Conservation (phyloP, 2,329 filamentous ascomycete genomes). For the Scopulariopsis brevicaulis region DNA sequence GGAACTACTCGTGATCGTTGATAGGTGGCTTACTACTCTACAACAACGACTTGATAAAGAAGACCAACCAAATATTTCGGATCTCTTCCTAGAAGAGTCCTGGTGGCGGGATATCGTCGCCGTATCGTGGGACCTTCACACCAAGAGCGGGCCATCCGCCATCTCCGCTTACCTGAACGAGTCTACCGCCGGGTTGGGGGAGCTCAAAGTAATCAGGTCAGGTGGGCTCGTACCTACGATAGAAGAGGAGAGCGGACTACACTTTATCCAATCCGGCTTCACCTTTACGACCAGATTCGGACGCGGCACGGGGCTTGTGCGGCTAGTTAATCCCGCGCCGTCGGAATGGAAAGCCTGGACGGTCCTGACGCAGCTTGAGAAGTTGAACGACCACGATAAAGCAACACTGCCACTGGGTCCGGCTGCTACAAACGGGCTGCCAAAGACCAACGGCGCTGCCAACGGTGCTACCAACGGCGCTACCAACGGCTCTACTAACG, state of each 20-base stretch:
- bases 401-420: background rate
- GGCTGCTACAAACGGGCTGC: slow-evolving; percentile 2
- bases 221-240: slow-evolving; percentile 8
- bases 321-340: slow-evolving; percentile 7
- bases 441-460: background rate
- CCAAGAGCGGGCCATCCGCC: slow-evolving; percentile 10
- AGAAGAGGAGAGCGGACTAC: slow-evolving; percentile 8
- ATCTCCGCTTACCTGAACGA: slow-evolving; percentile 8
- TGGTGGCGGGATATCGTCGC: slow-evolving; percentile 17
- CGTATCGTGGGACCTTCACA: slow-evolving; percentile 17
- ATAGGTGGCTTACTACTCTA: slow-evolving; percentile 3
- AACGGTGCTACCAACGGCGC: slow-evolving; percentile 9
- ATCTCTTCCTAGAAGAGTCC: slow-evolving; percentile 13
- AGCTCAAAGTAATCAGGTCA: slow-evolving; percentile 3
- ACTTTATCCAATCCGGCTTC: slow-evolving; percentile 10
- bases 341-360: slow-evolving; percentile 14
- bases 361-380: slow-evolving; percentile 13
- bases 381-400: slow-evolving; percentile 8
- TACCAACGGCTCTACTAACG: slow-evolving; percentile 17
- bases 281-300: slow-evolving; percentile 10
- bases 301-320: slow-evolving; percentile 11
- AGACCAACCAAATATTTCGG: slow-evolving; percentile 4
- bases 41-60: slow-evolving; percentile 2
- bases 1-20: background rate
- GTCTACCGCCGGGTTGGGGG: slow-evolving; percentile 3